Evolutionary conservation across 179 eudicot species (phyloP), one percentile per base, ranked within the genome.

Genomic region (Silene vulgaris): DNA sequence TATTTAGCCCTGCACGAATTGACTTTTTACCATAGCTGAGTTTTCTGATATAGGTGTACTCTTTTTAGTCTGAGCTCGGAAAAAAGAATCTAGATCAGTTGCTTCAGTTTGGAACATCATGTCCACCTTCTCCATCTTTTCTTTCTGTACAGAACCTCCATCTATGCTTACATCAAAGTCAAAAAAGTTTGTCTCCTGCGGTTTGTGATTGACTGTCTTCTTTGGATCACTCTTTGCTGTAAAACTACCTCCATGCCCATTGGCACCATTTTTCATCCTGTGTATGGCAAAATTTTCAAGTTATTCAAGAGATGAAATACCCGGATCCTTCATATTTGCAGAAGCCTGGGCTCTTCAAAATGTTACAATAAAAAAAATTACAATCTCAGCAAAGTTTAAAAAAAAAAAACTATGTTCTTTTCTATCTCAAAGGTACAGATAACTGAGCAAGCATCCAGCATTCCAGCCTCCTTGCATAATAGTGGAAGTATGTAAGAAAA

Each of bases 11-110:
- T 20, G 62, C 14, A 26, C 43, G 57, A 28, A 63, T 5, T n/a
- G 5, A 69, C 29, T 79, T 11, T 20, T 70, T 76, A 92, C 97
- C 87, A 54, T 40, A 54, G 81, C 23, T 75, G 75, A 66, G 43
- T 82, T 50, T 65, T 74, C 80, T 19, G 80, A 68, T 40, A 50
- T 85, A 17, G 86, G 71, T 26, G 56, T 64, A 68, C 71, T 80
- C 75, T 60, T 86, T 68, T 76, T 77, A 56, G 37, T 23, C 11
- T 79, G 75, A 40, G 76, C 57, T 30, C 77, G 61, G 65, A 89
- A 89, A 80, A 89, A 73, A 7, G 80, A 75, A 73, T 87, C 93
- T 30, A 90, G 77, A 90, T 84, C 85, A 81, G 72, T 48, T 40
- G 77, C 75, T 62, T 62, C 80, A 4, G 70, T 71, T 54, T 77